Evolutionary conservation across 2,329 filamentous ascomycete species (phyloP).

Genomic region (Sodiomyces alkalinus): DNA sequence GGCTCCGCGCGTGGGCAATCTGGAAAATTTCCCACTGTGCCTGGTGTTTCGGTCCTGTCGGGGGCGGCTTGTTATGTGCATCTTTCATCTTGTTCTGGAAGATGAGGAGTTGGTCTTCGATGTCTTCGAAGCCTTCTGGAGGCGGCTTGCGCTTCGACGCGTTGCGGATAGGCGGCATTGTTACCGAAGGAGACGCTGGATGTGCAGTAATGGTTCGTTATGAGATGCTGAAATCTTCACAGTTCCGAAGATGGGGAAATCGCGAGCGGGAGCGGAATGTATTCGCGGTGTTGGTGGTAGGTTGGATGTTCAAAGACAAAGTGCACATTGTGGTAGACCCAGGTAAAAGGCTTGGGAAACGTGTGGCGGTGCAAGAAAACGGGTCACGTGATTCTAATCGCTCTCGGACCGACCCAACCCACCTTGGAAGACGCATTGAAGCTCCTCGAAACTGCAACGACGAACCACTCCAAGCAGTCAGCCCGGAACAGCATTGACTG

Average conservation of each 20-base stretch:
- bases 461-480: conserved; percentile 15
- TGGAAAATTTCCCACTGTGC: conserved; percentile 96
- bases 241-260: no score
- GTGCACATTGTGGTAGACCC: background rate
- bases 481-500: conserved; percentile 20
- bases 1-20: conserved; percentile 79
- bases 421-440: no score
- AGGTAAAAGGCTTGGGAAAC: no score
- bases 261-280: no score
- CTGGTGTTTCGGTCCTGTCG: conserved; percentile 70
- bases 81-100: conserved; percentile 90
- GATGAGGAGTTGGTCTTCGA: conserved; percentile 73
- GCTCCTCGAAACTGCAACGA: conserved; percentile 14
- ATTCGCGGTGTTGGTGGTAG: background rate
- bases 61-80: conserved; percentile 77
- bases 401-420: no score
- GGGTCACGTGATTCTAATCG: conserved; percentile 19
- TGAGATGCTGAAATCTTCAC: no score
- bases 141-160: conserved; percentile 67
- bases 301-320: no score
- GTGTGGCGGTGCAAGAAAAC: no score
- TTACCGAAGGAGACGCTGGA: no score
- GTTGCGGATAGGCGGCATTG: conserved; percentile 65
- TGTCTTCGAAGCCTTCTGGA: conserved; percentile 74
- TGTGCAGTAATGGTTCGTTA: no score